Percentiles rank a stretch among this genome's conserved stretches.
Evolutionary conservation across 2,329 filamentous ascomycete genomes (phyloP).

Genomic region (Metarhizium anisopliae): DNA sequence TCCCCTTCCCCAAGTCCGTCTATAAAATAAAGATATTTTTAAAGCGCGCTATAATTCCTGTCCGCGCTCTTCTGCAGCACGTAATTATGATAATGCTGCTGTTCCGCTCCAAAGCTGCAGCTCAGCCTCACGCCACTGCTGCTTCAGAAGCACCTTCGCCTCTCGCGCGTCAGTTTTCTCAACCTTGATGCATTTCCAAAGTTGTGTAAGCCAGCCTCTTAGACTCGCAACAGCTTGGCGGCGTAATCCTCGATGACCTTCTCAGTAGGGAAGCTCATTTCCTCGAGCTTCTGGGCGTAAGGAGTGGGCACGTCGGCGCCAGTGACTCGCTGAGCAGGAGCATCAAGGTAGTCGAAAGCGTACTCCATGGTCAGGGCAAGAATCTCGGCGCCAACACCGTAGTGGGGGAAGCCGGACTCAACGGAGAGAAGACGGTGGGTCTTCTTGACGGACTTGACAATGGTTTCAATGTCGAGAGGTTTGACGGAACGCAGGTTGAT

Average conservation of each 20-base stretch:
- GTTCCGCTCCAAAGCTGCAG: conserved; percentile 4
- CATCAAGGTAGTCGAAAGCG: conserved; percentile 93
- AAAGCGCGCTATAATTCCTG: conserved; percentile 5
- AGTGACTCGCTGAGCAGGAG: conserved; percentile 86
- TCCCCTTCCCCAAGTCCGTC: conserved; percentile 25
- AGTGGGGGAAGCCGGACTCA: conserved; percentile 93
- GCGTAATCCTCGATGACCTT: conserved; percentile 78
- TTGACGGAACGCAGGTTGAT: conserved; percentile 98
- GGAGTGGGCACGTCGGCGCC: conserved; percentile 96
- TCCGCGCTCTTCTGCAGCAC: conserved; percentile 10
- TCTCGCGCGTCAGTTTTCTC: neutral
- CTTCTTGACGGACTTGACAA: conserved; percentile 98
- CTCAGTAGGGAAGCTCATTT: conserved; percentile 91
- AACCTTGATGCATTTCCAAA: neutral
- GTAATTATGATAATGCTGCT: conserved; percentile 6
- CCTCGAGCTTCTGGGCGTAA: conserved; percentile 86
- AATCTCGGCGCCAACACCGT: conserved; percentile 87
- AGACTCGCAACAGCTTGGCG: conserved; percentile 79
- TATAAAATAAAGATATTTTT: conserved; percentile 23
- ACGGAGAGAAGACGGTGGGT: conserved; percentile 84
- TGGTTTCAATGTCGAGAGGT: conserved; percentile 89
- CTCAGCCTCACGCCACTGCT: neutral
- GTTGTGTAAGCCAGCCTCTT: conserved; percentile 18
- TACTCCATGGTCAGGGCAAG: conserved; percentile 95
- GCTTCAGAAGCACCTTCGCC: neutral